Evolutionary conservation across 1,139 yeast genomes (phyloP).

Genomic region (Sugiyamaella grinbergsii): DNA sequence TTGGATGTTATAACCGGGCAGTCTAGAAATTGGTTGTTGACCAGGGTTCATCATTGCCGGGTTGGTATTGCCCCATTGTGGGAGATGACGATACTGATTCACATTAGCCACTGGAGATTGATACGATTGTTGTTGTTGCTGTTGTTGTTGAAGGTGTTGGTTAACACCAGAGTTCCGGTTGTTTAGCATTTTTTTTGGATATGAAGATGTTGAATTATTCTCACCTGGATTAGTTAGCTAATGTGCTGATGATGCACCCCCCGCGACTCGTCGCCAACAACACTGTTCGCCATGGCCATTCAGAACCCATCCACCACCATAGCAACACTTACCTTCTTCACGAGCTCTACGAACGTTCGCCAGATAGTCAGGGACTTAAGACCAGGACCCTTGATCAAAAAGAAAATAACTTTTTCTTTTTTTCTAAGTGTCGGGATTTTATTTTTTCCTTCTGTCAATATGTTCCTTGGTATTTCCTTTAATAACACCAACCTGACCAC

Average conservation of each 20-base stretch:
- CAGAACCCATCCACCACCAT: not conserved
- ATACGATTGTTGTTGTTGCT: conserved; percentile 23
- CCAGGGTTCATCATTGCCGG: conserved; percentile 7
- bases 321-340: not conserved
- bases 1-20: conserved; percentile 13
- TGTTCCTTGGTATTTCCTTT: not conserved
- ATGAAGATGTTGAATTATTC: not conserved
- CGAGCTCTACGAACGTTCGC: not conserved
- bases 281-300: not conserved
- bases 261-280: not conserved
- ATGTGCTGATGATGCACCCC: not conserved
- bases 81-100: conserved; percentile 17
- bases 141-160: conserved; percentile 20
- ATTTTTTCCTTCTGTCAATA: not conserved
- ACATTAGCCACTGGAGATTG: conserved; percentile 11
- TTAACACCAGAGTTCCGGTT: conserved; percentile 12
- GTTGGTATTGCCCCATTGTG: conserved; percentile 9
- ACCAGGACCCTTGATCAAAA: conserved; percentile 13
- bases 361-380: conserved; percentile 5
- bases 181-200: conserved; percentile 4
- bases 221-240: not conserved
- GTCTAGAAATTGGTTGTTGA: conserved; percentile 15
- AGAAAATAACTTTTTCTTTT: conserved; percentile 8
- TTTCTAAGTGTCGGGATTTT: not conserved
- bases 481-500: no score